Evolutionary conservation across 2,329 filamentous ascomycete genomes (phyloP).

Genomic region (Exserohilum turcica): DNA sequence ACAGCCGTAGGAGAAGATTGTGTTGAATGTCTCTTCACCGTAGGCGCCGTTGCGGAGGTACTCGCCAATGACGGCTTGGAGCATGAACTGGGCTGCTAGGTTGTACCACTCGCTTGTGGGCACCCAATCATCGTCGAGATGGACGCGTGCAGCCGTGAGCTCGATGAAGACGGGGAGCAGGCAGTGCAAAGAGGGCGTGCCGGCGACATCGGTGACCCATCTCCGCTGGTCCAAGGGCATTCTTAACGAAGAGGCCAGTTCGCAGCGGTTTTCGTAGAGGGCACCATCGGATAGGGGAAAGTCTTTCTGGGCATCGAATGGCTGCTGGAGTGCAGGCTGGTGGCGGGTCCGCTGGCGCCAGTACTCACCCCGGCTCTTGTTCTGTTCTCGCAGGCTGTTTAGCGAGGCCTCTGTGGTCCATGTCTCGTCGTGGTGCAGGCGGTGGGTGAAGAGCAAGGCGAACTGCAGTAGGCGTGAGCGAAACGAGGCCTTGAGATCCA

Average conservation of each 20-base stretch:
- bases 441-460: slow-evolving; percentile 51
- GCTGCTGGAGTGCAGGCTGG: slow-evolving; percentile 25
- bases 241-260: slow-evolving; percentile 31
- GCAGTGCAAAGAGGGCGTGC: slow-evolving; percentile 47
- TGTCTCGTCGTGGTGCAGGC: slow-evolving; percentile 45
- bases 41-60: slow-evolving; percentile 48
- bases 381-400: slow-evolving; percentile 43
- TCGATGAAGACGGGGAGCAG: slow-evolving; percentile 56
- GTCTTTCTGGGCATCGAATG: slow-evolving; percentile 34
- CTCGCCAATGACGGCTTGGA: slow-evolving; percentile 58
- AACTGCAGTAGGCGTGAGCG: slow-evolving; percentile 58
- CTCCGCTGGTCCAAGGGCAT: slow-evolving; percentile 31
- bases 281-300: slow-evolving; percentile 37
- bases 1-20: slow-evolving; percentile 55
- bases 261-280: slow-evolving; percentile 34
- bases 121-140: slow-evolving; percentile 38
- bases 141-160: slow-evolving; percentile 54
- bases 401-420: slow-evolving; percentile 48
- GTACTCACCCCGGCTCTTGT: slow-evolving; percentile 40
- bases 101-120: slow-evolving; percentile 52
- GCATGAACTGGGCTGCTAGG: slow-evolving; percentile 55
- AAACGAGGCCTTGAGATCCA: slow-evolving; percentile 51
- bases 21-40: slow-evolving; percentile 46
- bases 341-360: slow-evolving; percentile 30
- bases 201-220: slow-evolving; percentile 44